Evolutionary conservation across 148 eudicot genomes (phyloP), one percentile per base, ranked within the genome.

Genomic region (Persicaria tinctoria): DNA sequence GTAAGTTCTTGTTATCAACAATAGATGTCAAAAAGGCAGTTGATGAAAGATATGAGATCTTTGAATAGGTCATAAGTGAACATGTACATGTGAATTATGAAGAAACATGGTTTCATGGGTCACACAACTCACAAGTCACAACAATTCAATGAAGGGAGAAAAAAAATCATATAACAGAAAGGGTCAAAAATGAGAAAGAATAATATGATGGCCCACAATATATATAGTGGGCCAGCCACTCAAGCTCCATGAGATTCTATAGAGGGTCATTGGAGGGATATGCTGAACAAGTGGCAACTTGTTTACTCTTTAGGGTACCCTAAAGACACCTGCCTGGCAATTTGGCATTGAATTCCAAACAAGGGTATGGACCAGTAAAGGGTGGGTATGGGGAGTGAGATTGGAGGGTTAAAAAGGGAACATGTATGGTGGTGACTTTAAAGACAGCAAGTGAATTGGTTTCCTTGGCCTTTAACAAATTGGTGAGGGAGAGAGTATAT

Each of bases 381-480:
- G 48, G 47, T 32, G 8, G 48, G 16, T 51, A 20, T 32, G 8
- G 48, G 16, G 73, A 20, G 73, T 44, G 20, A 70, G 73, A 49
- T 46, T 11, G 23, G 74, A 71, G 41, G 10, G 56, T 49, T 5
- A 32, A 51, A 51, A 71, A 48, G 74, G 74, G 41, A 72, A 72
- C 74, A 72, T 49, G 6, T 53, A 16, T 47, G 41, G 74, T 72
- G 38, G 70, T 66, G 17, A 66, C 70, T 66, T 66, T 66, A 11
- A 53, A 18, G 74, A 72, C 74, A 72, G 59, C 74, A 50, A 72
- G 54, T 46, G 54, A 72, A 7, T 18, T 72, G 56, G 70, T 72
- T 72, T 72, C 74, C 74, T 49, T 72, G 54, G 54, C 17, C 74
- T 53, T 50, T 12, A 66, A 66, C 70, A 66, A 66, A 38, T 66